A percentile compares a stretch with the other conserved stretches of the same genome.
Evolutionary conservation across 1,284 basidiomycete species (phyloP).

Genomic region (Leccinum griseonigrum): DNA sequence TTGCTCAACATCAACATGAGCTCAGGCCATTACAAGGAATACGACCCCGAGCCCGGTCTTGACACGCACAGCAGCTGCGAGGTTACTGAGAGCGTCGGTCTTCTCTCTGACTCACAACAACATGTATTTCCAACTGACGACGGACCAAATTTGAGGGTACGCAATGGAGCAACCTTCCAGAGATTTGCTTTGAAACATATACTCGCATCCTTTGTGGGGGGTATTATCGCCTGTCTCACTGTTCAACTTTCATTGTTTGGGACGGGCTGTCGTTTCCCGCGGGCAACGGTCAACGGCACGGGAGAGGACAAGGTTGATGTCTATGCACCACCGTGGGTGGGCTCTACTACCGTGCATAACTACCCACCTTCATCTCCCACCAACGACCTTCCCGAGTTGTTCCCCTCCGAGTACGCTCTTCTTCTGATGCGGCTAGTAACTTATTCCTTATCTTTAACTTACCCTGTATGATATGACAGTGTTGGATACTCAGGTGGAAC

Average conservation of each 20-base stretch:
- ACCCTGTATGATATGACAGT: conserved; percentile 11
- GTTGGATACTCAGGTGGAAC: conserved; percentile 83
- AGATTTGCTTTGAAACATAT: conserved; percentile 23
- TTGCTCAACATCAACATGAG: neutral
- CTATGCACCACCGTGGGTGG: conserved; percentile 58
- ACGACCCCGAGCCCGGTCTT: conserved; percentile 22
- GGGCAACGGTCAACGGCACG: neutral
- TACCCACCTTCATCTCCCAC: conserved; percentile 74
- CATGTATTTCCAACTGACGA: neutral
- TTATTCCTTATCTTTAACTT: neutral
- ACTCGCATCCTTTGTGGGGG: conserved; percentile 27
- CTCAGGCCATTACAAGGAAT: conserved; percentile 19
- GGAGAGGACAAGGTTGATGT: conserved; percentile 8
- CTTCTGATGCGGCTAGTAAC: neutral
- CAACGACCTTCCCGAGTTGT: conserved; percentile 64
- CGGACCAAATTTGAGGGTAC: neutral
- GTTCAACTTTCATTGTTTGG: conserved; percentile 28
- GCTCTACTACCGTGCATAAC: conserved; percentile 64
- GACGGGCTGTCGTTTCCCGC: conserved; percentile 9
- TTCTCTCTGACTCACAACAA: conserved; percentile 18
- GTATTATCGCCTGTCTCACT: conserved; percentile 25
- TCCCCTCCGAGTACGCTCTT: conserved; percentile 53
- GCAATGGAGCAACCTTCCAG: neutral
- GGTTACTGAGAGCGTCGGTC: conserved; percentile 18
- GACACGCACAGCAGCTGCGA: conserved; percentile 1